Evolutionary conservation across 257 asterid species (phyloP), one percentile per base, ranked within the genome.

Genomic region (Parsonsia alboflavescens): DNA sequence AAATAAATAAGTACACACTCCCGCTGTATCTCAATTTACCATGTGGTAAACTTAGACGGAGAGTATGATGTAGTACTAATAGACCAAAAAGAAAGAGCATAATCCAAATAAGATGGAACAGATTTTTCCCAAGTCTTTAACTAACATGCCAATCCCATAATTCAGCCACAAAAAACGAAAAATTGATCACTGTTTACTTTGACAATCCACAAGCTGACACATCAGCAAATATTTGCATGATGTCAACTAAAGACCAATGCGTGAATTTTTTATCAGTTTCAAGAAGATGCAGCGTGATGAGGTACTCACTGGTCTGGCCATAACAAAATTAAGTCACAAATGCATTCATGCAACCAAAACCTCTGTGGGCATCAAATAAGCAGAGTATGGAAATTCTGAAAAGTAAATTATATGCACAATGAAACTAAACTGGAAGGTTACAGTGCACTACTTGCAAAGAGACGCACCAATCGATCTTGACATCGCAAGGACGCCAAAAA

Each of bases 401-500:
- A 44, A 53, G 67, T 26, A 53, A 30, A 46, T 56, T 68, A 77
- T 53, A 45, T 70, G n/a, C n/a, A 39, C 13, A 71, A 57, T 59
- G 68, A 62, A 19, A 68, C 57, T 41, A 75, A 75, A 44, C 0
- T 65, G 70, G 11, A 15, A 0, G 10, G 17, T 10, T 28, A 4
- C 15, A 36, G 12, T 36, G 69, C 17, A 48, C n/a, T 61, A 61
- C 21, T 28, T 30, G 44, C 6, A 39, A 22, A 74, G 68, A 81
- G 57, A 75, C 90, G 71, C 89, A 94, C 99, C 99, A 3, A 91
- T 89, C 10, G 98, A 91, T 82, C 98, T 90, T 49, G 98, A 93
- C 98, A 91, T 93, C 48, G 98, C 99, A 75, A 94, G 97, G 77
- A 94, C 97, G 2, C 99, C 99, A 46, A 90, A 92, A 70, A 94